Conservation (phyloP, 208 protist genomes). For the Leishmania tropica region DNA sequence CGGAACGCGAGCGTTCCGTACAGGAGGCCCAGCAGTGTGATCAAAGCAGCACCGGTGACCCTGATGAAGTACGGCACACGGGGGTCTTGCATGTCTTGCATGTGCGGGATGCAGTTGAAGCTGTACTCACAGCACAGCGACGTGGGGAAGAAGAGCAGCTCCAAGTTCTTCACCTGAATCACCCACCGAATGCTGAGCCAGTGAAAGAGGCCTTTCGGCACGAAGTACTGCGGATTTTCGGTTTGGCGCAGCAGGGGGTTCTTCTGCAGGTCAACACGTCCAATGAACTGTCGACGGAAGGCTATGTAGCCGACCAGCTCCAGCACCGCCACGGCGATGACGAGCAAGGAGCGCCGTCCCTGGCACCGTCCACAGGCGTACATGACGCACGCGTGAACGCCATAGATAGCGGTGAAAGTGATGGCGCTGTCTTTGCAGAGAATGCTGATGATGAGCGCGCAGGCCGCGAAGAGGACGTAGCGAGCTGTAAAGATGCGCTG, state of each 20-base stretch:
- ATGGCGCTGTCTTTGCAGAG: constrained; percentile 84
- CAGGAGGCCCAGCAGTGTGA: constrained; percentile 1
- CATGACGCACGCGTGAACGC: constrained; percentile 53
- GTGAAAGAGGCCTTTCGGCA: constrained; percentile 30
- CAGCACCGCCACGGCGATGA: constrained; percentile 20
- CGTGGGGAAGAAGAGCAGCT: constrained; percentile 82
- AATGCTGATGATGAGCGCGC: constrained; percentile 23
- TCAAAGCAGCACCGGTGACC: constrained; percentile 18
- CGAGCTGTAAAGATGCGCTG: constrained; percentile 29
- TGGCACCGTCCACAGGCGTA: constrained; percentile 29
- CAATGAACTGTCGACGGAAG: constrained; percentile 57
- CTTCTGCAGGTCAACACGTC: constrained; percentile 43
- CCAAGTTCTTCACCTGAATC: constrained; percentile 82
- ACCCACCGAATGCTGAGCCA: constrained; percentile 59
- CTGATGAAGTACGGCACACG: constrained; percentile 34
- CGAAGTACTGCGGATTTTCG: constrained; percentile 87
- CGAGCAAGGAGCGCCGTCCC: constrained; percentile 6
- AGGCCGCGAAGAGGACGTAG: constrained; percentile 36
- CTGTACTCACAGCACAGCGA: constrained; percentile 90
- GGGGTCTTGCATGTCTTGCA: constrained; percentile 43
- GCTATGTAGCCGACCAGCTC: constrained; percentile 49
- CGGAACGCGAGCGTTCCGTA: constrained; percentile 25
- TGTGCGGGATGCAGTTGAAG: constrained; percentile 85
- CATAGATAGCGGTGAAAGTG: constrained; percentile 60
- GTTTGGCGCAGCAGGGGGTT: constrained; percentile 63